These are phyloP conservation scores for Verticillium dahliae DNA, from an alignment of 2,329 filamentous ascomycete species.

Conservation along the genomic window DNA sequence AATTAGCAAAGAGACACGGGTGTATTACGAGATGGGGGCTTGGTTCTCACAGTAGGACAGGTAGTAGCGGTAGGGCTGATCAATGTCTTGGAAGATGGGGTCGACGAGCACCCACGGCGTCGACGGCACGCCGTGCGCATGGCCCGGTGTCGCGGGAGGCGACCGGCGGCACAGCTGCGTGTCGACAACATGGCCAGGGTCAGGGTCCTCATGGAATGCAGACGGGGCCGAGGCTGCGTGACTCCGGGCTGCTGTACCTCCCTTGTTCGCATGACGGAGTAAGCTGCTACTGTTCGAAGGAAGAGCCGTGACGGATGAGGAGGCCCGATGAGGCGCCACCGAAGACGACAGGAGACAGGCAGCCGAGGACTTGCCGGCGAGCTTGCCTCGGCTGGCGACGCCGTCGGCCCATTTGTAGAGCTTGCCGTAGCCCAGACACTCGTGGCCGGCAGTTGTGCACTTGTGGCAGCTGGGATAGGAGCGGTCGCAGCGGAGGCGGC, in stretches of 20 bases:
- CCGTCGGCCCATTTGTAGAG: slow-evolving; percentile 47
- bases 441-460: slow-evolving; percentile 38
- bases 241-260: not conserved
- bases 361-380: slow-evolving; percentile 31
- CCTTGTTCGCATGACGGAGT: no score
- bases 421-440: slow-evolving; percentile 47
- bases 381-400: slow-evolving; percentile 33
- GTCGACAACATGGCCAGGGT: not conserved
- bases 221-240: not conserved
- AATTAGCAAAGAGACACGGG: slow-evolving; percentile 10
- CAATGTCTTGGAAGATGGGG: slow-evolving; percentile 45
- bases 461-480: slow-evolving; percentile 45
- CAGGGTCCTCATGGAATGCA: not conserved
- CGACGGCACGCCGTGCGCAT: slow-evolving; percentile 8
- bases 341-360: slow-evolving; percentile 9
- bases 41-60: slow-evolving; percentile 30
- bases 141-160: not conserved
- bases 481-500: slow-evolving; percentile 46
- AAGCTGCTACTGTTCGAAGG: no score
- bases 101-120: slow-evolving; percentile 33
- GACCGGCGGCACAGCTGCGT: slow-evolving; percentile 17
- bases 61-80: slow-evolving; percentile 35
- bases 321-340: no score
- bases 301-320: not conserved
- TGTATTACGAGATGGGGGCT: not conserved